Base-by-base conservation (phyloP, 306 rosid species). In the Quercus variabilis region DNA sequence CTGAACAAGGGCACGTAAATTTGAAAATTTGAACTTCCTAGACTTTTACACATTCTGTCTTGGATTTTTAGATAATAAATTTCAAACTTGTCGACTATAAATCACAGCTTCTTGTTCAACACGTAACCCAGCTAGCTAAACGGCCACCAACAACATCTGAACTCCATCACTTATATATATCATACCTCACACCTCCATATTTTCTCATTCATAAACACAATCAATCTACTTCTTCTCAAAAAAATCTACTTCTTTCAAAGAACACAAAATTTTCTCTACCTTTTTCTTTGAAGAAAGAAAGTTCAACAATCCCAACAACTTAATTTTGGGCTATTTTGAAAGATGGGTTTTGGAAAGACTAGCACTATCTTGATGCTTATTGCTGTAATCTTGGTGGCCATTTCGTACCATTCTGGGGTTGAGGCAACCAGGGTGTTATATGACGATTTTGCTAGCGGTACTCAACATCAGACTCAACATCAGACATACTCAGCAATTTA, bases 401-500 rank as follows among this genome's bases (percentile, higher is more conserved):
- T 65, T 15, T 30, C 19, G 23, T 17, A 10, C 49, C 71, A 65
- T 1, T 2, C 12, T 14, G 56, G 69, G 70, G 88, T 82, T 28
- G 90, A 85, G 3, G 90, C 71, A 74, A 75, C 82, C 28, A 83
- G 90, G 75, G 78, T 54, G 51, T 79, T 83, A 5, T 20, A 82
- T 0, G 75, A 74, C 54, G 85, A 77, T 49, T 79, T 82, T 71
- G 85, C 81, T 31, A 74, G 54, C 4, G 69, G 19, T 55, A 74
- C 72, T 78, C 73, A 87, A 67, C 82, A 75, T 5, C 78, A 55
- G n/a, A 74, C 72, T 78, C 73, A 87, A 67, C 82, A 75, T 5
- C 78, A 55, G n/a, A 57, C 77, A 55, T 55, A 58, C 19, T 64
- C 87, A 1, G 33, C 81, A 14, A 52, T 80, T 3, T 82, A 86